Percentiles rank a stretch among this genome's conserved stretches.
Conservation (phyloP, 2,329 filamentous ascomycete genomes). For the Trichoderma gracile region DNA sequence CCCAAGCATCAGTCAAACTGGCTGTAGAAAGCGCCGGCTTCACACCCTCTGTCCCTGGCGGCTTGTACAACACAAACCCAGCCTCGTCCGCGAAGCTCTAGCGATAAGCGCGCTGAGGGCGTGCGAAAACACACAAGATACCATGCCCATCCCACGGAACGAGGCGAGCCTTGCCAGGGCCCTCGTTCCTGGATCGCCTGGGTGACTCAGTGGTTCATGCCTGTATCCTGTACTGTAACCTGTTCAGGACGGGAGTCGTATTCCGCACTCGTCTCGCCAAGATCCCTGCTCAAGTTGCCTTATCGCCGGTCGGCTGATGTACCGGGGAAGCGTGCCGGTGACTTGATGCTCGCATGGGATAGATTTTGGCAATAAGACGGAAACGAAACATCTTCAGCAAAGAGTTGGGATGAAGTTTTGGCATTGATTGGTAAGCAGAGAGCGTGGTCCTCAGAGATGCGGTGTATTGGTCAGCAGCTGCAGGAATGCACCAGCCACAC, state of each 20-base stretch:
- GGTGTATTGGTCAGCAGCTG: background rate
- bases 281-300: background rate
- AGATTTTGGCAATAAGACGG: background rate
- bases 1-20: background rate
- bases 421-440: slow-evolving; percentile 2
- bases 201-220: background rate
- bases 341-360: background rate
- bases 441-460: background rate
- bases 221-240: background rate
- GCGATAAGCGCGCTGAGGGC: background rate
- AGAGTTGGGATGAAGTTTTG: no score
- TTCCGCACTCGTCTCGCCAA: background rate
- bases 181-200: background rate
- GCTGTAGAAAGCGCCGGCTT: no score
- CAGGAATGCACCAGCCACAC: slow-evolving; percentile 19
- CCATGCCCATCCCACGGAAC: background rate
- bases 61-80: no score
- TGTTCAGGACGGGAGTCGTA: no score
- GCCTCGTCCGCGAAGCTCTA: no score
- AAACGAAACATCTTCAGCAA: background rate
- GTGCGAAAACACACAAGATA: background rate
- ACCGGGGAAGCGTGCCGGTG: background rate
- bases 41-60: no score
- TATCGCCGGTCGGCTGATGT: background rate
- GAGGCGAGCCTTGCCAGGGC: background rate